phyloP scores from a whole-genome alignment of 2,329 filamentous ascomycete species.

The Microdochium paspali region DNA sequence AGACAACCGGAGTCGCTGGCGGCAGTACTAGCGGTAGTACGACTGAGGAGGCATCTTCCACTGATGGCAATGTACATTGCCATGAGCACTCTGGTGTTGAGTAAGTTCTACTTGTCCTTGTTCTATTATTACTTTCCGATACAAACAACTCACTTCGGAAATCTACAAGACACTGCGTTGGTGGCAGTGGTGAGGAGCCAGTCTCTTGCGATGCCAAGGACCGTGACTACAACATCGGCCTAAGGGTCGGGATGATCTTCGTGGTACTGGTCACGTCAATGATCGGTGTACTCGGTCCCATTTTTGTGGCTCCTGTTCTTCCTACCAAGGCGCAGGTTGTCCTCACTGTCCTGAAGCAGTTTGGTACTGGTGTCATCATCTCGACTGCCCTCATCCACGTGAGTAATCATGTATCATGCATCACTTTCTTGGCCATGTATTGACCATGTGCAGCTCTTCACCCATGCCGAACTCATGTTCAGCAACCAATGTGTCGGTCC shows the following conservation, averaged over 20 bases:
- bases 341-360: slow-evolving; percentile 61
- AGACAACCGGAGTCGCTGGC: slow-evolving; percentile 4
- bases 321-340: slow-evolving; percentile 36
- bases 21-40: slow-evolving; percentile 13
- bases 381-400: slow-evolving; percentile 63
- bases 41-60: slow-evolving; percentile 8
- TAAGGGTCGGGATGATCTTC: slow-evolving; percentile 64
- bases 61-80: slow-evolving; percentile 37
- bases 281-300: slow-evolving; percentile 54
- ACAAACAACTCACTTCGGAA: slow-evolving; percentile 2
- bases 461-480: slow-evolving; percentile 67
- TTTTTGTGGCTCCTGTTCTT: slow-evolving; percentile 50
- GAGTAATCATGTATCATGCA: slow-evolving; percentile 13
- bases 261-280: slow-evolving; percentile 60
- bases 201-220: slow-evolving; percentile 31
- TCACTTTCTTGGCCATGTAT: neutral
- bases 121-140: slow-evolving; percentile 1
- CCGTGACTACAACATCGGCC: slow-evolving; percentile 54
- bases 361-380: slow-evolving; percentile 64
- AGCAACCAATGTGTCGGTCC: slow-evolving; percentile 57
- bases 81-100: slow-evolving; percentile 71
- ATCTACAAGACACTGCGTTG: slow-evolving; percentile 45
- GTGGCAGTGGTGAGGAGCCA: slow-evolving; percentile 22
- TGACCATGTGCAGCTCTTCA: slow-evolving; percentile 50
- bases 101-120: slow-evolving; percentile 32